A percentile compares a stretch with the other conserved stretches of the same genome.
Conservation (phyloP, 108 stramenopile genomes). For the Discostella pseudostelligera region DNA sequence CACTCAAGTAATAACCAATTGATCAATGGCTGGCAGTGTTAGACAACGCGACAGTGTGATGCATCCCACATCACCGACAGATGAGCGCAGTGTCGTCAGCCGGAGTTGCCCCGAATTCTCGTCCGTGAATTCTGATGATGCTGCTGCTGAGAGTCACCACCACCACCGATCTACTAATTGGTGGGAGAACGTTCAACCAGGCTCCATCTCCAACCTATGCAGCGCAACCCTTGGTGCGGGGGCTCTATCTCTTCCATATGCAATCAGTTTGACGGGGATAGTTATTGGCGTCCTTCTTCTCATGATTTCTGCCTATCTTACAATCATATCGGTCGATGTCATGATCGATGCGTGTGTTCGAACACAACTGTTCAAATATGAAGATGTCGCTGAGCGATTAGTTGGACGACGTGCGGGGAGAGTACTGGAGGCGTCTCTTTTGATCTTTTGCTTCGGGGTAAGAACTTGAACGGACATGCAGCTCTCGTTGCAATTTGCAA, state of each 20-base stretch:
- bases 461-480: neutral
- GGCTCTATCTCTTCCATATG: slow-evolving; percentile 69
- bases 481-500: too few relatives aligned
- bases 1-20: too few relatives aligned
- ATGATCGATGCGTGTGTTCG: slow-evolving; percentile 53
- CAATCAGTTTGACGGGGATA: slow-evolving; percentile 66
- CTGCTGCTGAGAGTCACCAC: too few relatives aligned
- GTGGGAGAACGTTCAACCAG: slow-evolving; percentile 8
- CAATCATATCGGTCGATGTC: slow-evolving; percentile 57
- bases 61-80: neutral
- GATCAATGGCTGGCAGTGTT: neutral
- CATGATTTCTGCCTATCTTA: slow-evolving; percentile 50
- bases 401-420: slow-evolving; percentile 46
- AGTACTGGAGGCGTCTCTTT: slow-evolving; percentile 56
- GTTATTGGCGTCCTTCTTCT: slow-evolving; percentile 52
- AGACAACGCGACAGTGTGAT: neutral
- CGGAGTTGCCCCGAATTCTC: too few relatives aligned
- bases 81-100: too few relatives aligned
- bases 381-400: slow-evolving; percentile 52
- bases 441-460: slow-evolving; percentile 68
- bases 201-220: slow-evolving; percentile 72
- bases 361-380: slow-evolving; percentile 55
- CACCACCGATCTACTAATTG: too few relatives aligned
- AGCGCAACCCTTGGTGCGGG: slow-evolving; percentile 82
- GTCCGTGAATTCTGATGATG: too few relatives aligned